Evolutionary conservation across 495 filamentous ascomycete genomes (phyloP), one percentile per base, ranked within the genome.

Genomic region (Jackrogersella multiformis): DNA sequence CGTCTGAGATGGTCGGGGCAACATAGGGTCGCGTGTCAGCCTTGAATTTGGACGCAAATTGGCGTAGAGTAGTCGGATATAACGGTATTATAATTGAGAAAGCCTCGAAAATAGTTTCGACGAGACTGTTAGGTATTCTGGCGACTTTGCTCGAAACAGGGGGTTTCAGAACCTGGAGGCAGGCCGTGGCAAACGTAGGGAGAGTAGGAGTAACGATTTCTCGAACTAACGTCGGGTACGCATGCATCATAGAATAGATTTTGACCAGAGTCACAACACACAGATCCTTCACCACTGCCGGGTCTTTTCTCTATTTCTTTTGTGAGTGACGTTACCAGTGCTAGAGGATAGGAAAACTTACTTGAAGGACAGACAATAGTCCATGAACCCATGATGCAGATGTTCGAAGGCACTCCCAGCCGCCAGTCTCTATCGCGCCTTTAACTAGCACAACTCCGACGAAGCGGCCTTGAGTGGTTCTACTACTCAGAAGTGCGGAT

Each of bases 151-250:
- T 83, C 53, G 75, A 75, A 2, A 70, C 63, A 9, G 79, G 78
- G 2, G 78, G 77, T 35, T 86, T 86, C 52, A 91, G 77, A 21
- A 92, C 78, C 71, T 89, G 88, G 18, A 96, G 76, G 54, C 90
- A 92, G 5, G 88, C 82, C 8, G 86, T 87, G 53, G 92, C 83
- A 66, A 92, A 96, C 4, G 82, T 79, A 13, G 91, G 87, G 12
- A 97, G 81, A 15, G 87, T 89, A 8, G 93, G 93, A 2, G 92
- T 96, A 1, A 91, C 93, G 64, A 96, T 90, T 73, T 97, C 93
- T 67, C 93, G 83, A n/a, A 94, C 82, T 20, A 96, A 81, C 15
- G 90, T 93, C 36, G 88, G 90, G 77, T 92, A 90, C 51, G 87
- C 86, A 67, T 92, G 92, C 56, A 91, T 90, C 20, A 94, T 82